Evolutionary conservation across 345 rosid species (phyloP), one percentile per base, ranked within the genome.

Genomic region (Schrenkiella parvula): DNA sequence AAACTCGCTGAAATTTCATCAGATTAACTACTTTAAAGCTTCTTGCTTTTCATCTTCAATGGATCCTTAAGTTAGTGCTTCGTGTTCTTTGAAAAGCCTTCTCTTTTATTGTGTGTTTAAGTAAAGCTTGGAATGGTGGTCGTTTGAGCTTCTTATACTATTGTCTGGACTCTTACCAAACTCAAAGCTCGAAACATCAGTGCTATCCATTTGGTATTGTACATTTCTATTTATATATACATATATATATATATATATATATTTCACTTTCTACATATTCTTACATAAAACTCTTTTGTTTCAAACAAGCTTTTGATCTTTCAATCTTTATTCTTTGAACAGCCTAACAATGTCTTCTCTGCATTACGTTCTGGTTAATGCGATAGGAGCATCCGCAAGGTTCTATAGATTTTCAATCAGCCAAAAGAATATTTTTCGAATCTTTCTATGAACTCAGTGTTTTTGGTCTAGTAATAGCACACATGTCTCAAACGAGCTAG

Each of bases 331-430:
- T n/a, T 68, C 60, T 64, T 28, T 19, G 61, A 35, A 64, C 83
- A 82, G 87, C 81, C 75, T 87, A 12, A 80, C 83, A 22, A 77
- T 70, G 25, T 34, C 79, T 2, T 18, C 82, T 25, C 55, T 83
- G 46, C 87, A 82, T 70, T 84, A 42, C 46, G 54, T 61, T 34
- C 7, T 87, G 18, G 81, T 80, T 46, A 78, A 39, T 44, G 91
- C 84, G 22, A 46, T 87, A 42, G 82, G 84, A 68, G 85, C 87
- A 44, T 75, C 84, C 2, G 88, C 83, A 13, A 87, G 92, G 92
- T 87, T 65, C 8, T 28, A 46, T 10, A 23, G 2, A 15, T 38
- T 58, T 29, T 17, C 8, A 8, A 12, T 11, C 8, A 3, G 38
- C 46, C 34, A 29, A 53, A 60, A 21, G 15, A 68, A 12, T 42